A percentile compares a stretch with the other conserved stretches of the same genome.
These are phyloP conservation scores for Citrus maxima DNA, from an alignment of 345 rosid species.

Conservation along the genomic window DNA sequence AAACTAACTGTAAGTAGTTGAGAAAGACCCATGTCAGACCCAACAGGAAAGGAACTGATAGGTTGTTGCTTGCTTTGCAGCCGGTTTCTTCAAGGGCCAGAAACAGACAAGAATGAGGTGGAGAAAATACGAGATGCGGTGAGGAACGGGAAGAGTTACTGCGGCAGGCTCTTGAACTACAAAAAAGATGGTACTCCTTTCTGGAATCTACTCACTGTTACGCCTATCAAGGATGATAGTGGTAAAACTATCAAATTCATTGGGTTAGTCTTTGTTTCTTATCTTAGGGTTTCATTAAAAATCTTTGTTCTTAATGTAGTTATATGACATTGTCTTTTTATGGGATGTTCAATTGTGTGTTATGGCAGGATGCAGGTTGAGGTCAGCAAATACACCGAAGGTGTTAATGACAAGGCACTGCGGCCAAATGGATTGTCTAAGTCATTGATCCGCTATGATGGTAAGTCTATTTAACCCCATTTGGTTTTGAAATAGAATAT, in stretches of 20 bases:
- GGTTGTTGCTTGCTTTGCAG: slow-evolving; percentile 40
- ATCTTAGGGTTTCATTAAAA: neutral
- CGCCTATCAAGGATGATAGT: slow-evolving; percentile 76
- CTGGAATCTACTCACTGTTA: slow-evolving; percentile 96
- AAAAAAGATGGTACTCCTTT: slow-evolving; percentile 89
- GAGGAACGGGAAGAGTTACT: slow-evolving; percentile 65
- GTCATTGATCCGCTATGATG: slow-evolving; percentile 89
- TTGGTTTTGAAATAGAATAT: neutral
- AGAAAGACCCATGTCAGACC: neutral
- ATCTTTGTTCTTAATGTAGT: neutral
- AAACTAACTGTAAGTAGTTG: neutral
- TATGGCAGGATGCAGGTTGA: slow-evolving; percentile 93
- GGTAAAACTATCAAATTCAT: slow-evolving; percentile 89
- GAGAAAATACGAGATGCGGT: slow-evolving; percentile 74
- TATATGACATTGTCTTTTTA: neutral
- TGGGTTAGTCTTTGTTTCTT: slow-evolving; percentile 42
- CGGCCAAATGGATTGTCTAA: slow-evolving; percentile 89
- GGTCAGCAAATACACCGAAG: slow-evolving; percentile 96
- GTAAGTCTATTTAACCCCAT: slow-evolving; percentile 25
- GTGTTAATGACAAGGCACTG: slow-evolving; percentile 58
- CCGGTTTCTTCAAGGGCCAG: slow-evolving; percentile 94
- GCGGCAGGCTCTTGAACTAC: slow-evolving; percentile 93
- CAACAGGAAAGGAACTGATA: neutral
- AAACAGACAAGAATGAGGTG: slow-evolving; percentile 75
- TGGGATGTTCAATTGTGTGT: neutral